phyloP scores from a whole-genome alignment of 202 grass and related monocot species.

The Bolboschoenoplectus hybrid region DNA sequence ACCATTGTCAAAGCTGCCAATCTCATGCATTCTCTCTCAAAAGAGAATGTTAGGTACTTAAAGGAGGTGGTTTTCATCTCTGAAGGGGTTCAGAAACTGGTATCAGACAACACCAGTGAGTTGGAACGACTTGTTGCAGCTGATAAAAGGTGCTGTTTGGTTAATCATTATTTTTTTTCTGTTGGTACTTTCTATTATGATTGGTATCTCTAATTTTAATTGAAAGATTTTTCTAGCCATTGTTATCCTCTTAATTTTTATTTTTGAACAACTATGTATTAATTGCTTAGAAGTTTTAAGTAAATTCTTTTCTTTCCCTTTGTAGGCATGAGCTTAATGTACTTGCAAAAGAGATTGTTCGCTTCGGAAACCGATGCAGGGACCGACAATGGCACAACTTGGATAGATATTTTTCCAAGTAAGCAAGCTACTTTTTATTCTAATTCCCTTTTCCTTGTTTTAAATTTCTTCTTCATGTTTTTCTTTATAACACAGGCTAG shows the following conservation, averaged over 20 bases:
- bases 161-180: constrained; percentile 30
- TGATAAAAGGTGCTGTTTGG: constrained; percentile 69
- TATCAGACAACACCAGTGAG: constrained; percentile 56
- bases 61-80: constrained; percentile 59
- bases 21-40: constrained; percentile 79
- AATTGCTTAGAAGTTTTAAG: background rate
- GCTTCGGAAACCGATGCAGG: constrained; percentile 91
- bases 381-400: constrained; percentile 95
- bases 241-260: constrained; percentile 11
- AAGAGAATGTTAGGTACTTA: constrained; percentile 66
- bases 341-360: constrained; percentile 76
- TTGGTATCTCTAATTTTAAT: background rate
- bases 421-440: constrained; percentile 44
- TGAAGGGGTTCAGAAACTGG: constrained; percentile 61
- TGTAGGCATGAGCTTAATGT: constrained; percentile 72
- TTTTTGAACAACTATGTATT: constrained; percentile 24
- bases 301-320: constrained; percentile 20
- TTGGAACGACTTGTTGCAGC: constrained; percentile 67
- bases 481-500: constrained; percentile 53
- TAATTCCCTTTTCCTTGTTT: background rate
- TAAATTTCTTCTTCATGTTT: constrained; percentile 37
- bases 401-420: constrained; percentile 90
- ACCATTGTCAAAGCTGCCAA: constrained; percentile 78
- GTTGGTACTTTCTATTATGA: background rate
- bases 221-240: background rate